Evolutionary conservation across 495 filamentous ascomycete genomes (phyloP).

Genomic region (Saxophila tyrrhenica): DNA sequence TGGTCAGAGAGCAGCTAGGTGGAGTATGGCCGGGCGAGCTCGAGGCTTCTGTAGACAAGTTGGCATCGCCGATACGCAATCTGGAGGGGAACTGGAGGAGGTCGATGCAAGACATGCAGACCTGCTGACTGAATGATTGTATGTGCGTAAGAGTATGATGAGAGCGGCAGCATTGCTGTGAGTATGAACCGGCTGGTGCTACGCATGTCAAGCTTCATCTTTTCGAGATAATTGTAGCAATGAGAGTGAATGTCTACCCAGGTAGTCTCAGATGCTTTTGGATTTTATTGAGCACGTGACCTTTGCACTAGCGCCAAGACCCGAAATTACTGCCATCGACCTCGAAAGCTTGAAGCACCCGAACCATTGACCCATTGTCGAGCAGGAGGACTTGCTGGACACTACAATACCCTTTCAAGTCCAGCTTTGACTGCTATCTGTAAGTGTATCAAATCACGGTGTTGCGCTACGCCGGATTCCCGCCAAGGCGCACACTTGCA

Average conservation of each 20-base stretch:
- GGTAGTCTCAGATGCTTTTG: too few species aligned
- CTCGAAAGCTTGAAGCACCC: neutral
- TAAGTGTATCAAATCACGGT: neutral
- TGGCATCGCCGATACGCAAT: neutral
- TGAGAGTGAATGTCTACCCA: too few species aligned
- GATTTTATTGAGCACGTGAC: too few species aligned
- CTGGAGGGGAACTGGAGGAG: neutral
- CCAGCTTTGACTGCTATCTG: slow-evolving; percentile 13
- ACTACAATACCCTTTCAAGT: neutral
- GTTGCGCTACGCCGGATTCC: neutral
- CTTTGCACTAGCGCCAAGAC: too few species aligned
- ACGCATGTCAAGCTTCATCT: too few species aligned
- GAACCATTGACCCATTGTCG: too few species aligned
- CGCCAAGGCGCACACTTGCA: neutral
- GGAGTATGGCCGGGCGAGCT: neutral
- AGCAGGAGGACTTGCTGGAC: slow-evolving; percentile 11
- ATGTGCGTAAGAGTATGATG: too few species aligned
- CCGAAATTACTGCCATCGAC: too few species aligned
- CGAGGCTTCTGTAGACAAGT: neutral
- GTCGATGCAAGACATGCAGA: neutral
- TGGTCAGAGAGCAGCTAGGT: neutral
- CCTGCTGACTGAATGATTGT: neutral
- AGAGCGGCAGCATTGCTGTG: too few species aligned
- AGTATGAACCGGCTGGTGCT: too few species aligned
- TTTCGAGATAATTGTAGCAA: too few species aligned